Base-by-base conservation (phyloP, 2,329 filamentous ascomycete species). In the Pseudocercospora musae region DNA sequence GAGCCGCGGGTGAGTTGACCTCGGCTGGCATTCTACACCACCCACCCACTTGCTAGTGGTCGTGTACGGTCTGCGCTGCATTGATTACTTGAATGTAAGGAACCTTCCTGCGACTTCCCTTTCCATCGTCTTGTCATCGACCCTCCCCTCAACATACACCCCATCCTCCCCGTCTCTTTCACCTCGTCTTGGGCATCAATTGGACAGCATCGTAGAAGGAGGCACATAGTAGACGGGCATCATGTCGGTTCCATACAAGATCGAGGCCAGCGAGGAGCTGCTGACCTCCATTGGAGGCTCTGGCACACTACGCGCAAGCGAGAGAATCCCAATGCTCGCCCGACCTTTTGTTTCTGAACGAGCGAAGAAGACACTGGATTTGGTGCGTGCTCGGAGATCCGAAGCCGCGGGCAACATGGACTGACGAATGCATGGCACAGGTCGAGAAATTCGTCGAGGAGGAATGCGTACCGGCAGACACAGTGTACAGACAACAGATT, bases 381-480 rank as follows among this genome's bases (percentile, higher is more conserved):
- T 92, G 68, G 85, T 87, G 79, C 58, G 77, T 68, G 52, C 9
- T 18, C 21, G 29, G 37, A 40, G n/a, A 18, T 46, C 8, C 21
- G n/a, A 2, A 46, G n/a, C 6, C n/a, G 33, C 25, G 11, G 58
- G 60, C 29, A 21, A 31, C 10, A 21, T 23, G 18, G 27, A 25
- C 63, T 66, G 40, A 68, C 59, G 8, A 27, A 27, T 21, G 20
- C 27, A n/a, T 29, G 4, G 33, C 50, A 7, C 52, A 69, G 67
- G 63, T 99, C 69, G 91, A 94, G 81, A 92, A 92, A 78, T 99
- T 99, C 73, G 95, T 99, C 70, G 91, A 98, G 75, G 93, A 96
- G 78, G 93, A 96, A 82, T 99, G 81, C 69, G 81, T 83, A 60
- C 81, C 81, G 64, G 90, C 91, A 75, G 94, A 98, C 74, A 82